Conservation (phyloP, 192 early-diverging fungal species). For the Entophlyctis luteolus region DNA sequence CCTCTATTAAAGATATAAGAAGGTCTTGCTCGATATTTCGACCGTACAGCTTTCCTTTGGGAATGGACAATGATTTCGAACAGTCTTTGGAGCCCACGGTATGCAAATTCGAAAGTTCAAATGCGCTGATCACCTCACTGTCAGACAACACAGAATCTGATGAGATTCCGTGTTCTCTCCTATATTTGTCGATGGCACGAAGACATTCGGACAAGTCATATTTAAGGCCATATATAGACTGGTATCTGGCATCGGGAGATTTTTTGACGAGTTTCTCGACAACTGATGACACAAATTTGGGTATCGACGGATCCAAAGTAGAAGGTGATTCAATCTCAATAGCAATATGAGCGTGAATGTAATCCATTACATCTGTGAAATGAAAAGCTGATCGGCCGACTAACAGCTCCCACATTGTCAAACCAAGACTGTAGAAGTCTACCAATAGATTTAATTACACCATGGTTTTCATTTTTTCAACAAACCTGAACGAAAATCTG, state of each 20-base stretch:
- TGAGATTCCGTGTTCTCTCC: not conserved
- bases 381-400: constrained; percentile 42
- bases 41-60: constrained; percentile 41
- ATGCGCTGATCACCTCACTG: constrained; percentile 18
- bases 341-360: constrained; percentile 48
- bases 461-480: constrained; percentile 24
- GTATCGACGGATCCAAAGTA: constrained; percentile 37
- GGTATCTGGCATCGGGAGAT: constrained; percentile 46
- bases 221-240: constrained; percentile 40
- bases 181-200: constrained; percentile 11
- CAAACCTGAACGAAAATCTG: constrained; percentile 46
- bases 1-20: constrained; percentile 21
- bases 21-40: constrained; percentile 26
- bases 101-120: constrained; percentile 3
- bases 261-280: constrained; percentile 44
- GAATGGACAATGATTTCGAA: constrained; percentile 32
- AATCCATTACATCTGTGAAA: constrained; percentile 41
- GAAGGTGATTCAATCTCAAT: constrained; percentile 35
- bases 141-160: constrained; percentile 14
- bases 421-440: constrained; percentile 50
- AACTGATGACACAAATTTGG: constrained; percentile 33
- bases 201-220: constrained; percentile 33
- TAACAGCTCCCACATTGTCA: constrained; percentile 50
- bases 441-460: constrained; percentile 33
- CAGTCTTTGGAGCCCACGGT: constrained; percentile 32